These are phyloP conservation scores for Cutaneotrichosporon curvatum DNA, from an alignment of 1,284 basidiomycete species.

Conservation along the genomic window DNA sequence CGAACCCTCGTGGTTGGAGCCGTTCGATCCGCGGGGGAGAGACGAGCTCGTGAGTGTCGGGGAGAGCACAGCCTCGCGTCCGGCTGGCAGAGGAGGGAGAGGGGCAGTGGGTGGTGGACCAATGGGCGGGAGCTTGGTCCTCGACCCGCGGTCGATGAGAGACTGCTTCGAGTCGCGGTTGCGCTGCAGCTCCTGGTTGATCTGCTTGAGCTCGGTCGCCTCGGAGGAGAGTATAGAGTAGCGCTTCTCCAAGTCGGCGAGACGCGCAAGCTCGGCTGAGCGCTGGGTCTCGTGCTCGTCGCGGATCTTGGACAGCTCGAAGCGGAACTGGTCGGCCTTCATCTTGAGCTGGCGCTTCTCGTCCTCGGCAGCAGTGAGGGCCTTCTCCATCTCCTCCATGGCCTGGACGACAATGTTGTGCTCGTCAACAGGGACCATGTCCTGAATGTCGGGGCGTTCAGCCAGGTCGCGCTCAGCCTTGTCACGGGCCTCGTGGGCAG, in stretches of 20 bases:
- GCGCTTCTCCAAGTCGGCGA: conserved; percentile 27
- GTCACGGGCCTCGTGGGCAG: conserved; percentile 13
- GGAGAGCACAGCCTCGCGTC: conserved; percentile 18
- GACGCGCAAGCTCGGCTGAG: conserved; percentile 22
- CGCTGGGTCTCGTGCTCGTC: conserved; percentile 37
- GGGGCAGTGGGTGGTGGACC: conserved; percentile 40
- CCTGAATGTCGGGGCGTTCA: conserved; percentile 8
- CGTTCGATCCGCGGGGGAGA: conserved; percentile 1
- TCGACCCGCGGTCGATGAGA: conserved; percentile 9
- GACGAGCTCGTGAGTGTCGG: conserved; percentile 14
- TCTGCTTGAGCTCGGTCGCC: conserved; percentile 19
- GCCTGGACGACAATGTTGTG: conserved; percentile 27
- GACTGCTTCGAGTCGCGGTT: conserved; percentile 24
- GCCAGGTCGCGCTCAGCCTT: conserved; percentile 1
- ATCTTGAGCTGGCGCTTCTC: conserved; percentile 41
- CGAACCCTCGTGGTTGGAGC: conserved; percentile 14
- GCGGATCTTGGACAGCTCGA: conserved; percentile 36
- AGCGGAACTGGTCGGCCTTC: conserved; percentile 38
- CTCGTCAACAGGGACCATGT: conserved; percentile 15
- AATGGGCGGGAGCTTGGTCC: conserved; percentile 31
- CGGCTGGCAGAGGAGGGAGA: conserved; percentile 33
- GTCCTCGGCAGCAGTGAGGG: conserved; percentile 31
- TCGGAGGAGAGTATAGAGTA: conserved; percentile 9
- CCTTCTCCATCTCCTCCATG: conserved; percentile 37
- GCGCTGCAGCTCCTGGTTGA: conserved; percentile 22